phyloP scores from a whole-genome alignment of 2,329 filamentous ascomycete genomes.

The Geosmithia flava region DNA sequence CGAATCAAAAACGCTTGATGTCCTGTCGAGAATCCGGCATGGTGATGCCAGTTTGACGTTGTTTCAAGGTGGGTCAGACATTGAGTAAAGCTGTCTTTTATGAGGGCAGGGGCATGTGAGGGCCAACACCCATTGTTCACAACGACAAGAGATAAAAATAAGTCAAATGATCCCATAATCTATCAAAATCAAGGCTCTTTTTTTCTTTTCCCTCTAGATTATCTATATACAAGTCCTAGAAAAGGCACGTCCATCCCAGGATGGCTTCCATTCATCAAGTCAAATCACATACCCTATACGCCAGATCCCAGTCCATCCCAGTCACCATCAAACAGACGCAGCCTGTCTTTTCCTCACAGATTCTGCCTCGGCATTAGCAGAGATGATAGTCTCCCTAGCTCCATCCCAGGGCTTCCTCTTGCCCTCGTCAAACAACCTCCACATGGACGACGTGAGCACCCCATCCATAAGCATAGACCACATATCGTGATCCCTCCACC shows the following conservation, averaged over 20 bases:
- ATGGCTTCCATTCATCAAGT: too few relatives aligned
- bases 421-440: constrained; percentile 24
- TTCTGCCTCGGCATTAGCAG: constrained; percentile 10
- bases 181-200: too few relatives aligned
- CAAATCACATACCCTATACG: background rate
- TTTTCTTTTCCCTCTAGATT: too few relatives aligned
- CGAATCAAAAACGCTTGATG: background rate
- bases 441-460: constrained; percentile 25
- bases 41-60: background rate
- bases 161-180: too few relatives aligned
- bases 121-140: too few relatives aligned
- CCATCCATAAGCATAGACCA: constrained; percentile 24
- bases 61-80: background rate
- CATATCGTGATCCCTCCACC: constrained; percentile 22
- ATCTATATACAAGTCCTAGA: too few relatives aligned
- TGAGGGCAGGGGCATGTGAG: too few relatives aligned
- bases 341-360: too few relatives aligned
- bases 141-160: too few relatives aligned
- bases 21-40: background rate
- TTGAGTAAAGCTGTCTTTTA: background rate
- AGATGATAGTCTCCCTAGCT: constrained; percentile 21
- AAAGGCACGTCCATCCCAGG: too few relatives aligned
- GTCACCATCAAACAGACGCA: background rate
- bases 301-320: background rate
- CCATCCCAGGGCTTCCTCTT: constrained; percentile 25